Conservation (phyloP, 1,284 basidiomycete species). For the Heterobasidion occidentale region DNA sequence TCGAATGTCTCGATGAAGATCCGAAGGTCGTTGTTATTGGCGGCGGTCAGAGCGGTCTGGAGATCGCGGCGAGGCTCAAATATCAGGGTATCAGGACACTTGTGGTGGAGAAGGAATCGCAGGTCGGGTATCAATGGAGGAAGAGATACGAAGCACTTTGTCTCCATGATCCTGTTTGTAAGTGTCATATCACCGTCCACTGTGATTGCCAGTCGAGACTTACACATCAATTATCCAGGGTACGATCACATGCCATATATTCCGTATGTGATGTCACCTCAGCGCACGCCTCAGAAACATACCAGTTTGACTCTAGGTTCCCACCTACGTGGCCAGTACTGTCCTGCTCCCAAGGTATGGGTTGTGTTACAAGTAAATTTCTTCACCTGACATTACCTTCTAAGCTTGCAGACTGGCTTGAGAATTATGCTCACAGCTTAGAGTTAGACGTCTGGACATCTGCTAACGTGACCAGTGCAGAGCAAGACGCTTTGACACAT, state of each 20-base stretch:
- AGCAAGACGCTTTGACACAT: slow-evolving; percentile 36
- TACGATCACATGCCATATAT: slow-evolving; percentile 38
- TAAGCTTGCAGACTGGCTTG: slow-evolving; percentile 63
- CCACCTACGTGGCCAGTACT: slow-evolving; percentile 55
- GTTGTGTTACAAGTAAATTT: background rate
- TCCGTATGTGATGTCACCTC: slow-evolving; percentile 25
- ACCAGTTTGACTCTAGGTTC: slow-evolving; percentile 30
- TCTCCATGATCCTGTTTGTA: slow-evolving; percentile 60
- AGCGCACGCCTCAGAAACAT: background rate
- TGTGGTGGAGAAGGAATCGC: slow-evolving; percentile 43
- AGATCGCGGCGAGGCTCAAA: slow-evolving; percentile 51
- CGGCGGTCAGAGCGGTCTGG: slow-evolving; percentile 60
- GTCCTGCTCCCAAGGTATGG: slow-evolving; percentile 43
- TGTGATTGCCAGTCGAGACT: background rate
- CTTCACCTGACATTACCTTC: slow-evolving; percentile 20
- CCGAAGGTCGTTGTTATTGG: slow-evolving; percentile 51
- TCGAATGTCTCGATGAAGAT: slow-evolving; percentile 28
- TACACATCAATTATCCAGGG: slow-evolving; percentile 7
- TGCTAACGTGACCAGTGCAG: slow-evolving; percentile 34
- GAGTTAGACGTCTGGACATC: slow-evolving; percentile 64
- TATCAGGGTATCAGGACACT: slow-evolving; percentile 42
- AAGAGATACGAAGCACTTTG: slow-evolving; percentile 52
- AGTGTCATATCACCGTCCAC: slow-evolving; percentile 18
- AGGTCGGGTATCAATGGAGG: slow-evolving; percentile 56
- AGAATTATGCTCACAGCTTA: slow-evolving; percentile 54